Percentiles rank a stretch among this genome's conserved stretches.
These are phyloP conservation scores for Acanthamoeba culbertsoni DNA, from an alignment of 208 protist species.

Conservation along the genomic window DNA sequence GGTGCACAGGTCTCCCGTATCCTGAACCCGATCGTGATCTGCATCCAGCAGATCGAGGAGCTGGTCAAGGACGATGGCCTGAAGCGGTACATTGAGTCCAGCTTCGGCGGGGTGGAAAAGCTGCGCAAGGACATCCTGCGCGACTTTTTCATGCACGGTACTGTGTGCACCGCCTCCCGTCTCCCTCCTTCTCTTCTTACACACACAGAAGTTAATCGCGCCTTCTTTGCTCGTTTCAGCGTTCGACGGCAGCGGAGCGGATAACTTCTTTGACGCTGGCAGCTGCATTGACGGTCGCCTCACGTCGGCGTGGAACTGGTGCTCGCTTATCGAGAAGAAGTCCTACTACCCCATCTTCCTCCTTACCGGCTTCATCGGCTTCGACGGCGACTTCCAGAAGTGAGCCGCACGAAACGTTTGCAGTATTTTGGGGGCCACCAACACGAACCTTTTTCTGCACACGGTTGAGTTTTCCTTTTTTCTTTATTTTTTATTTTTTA, in stretches of 20 bases:
- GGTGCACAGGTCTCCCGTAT: slow-evolving; percentile 88
- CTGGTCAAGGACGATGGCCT: slow-evolving; percentile 84
- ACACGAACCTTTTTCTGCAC: no score
- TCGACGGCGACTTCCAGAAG: slow-evolving; percentile 91
- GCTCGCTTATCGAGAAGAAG: slow-evolving; percentile 94
- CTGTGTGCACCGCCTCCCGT: neutral
- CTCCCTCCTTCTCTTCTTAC: neutral
- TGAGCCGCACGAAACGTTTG: neutral
- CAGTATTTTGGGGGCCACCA: no score
- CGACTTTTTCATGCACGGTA: slow-evolving; percentile 94
- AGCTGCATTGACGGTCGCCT: slow-evolving; percentile 96
- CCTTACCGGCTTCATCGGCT: slow-evolving; percentile 93
- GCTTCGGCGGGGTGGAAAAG: slow-evolving; percentile 63
- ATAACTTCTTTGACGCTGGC: slow-evolving; percentile 96
- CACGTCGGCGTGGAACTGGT: slow-evolving; percentile 98
- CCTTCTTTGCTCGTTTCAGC: slow-evolving; percentile 24
- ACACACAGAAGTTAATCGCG: neutral
- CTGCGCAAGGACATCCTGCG: slow-evolving; percentile 86
- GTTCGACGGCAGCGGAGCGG: slow-evolving; percentile 94
- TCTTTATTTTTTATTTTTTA: neutral
- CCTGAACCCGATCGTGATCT: slow-evolving; percentile 91
- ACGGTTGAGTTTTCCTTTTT: neutral
- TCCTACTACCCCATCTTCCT: slow-evolving; percentile 95
- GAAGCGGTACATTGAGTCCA: slow-evolving; percentile 72
- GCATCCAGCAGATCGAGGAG: slow-evolving; percentile 86